Conservation (phyloP, 257 asterid species). For the Solanum sejunctum region DNA sequence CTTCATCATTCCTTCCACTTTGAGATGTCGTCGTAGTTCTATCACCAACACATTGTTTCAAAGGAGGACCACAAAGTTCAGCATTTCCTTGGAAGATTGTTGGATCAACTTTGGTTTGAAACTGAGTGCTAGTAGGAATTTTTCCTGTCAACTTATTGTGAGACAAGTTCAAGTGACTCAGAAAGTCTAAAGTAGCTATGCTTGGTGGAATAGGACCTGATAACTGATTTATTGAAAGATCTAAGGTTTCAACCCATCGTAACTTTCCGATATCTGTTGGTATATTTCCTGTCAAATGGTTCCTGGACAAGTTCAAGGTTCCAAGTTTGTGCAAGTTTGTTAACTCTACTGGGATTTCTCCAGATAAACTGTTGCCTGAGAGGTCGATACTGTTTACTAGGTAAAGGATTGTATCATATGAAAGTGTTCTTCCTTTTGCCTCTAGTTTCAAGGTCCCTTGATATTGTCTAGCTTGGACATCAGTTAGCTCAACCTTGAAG, state of each 20-base stretch:
- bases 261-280: constrained; percentile 10
- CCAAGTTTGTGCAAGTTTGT: constrained; percentile 11
- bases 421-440: constrained; percentile 14
- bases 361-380: constrained; percentile 16
- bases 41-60: background rate
- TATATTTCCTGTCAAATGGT: constrained; percentile 18
- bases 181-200: constrained; percentile 10
- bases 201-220: constrained; percentile 20
- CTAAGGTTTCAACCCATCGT: constrained; percentile 13
- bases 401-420: constrained; percentile 8
- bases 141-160: constrained; percentile 22
- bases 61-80: constrained; percentile 21
- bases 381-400: constrained; percentile 26
- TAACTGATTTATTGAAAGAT: constrained; percentile 13
- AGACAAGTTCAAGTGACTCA: constrained; percentile 24
- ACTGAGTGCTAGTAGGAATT: constrained; percentile 23
- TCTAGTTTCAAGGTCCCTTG: constrained; percentile 12
- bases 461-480: background rate
- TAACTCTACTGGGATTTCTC: constrained; percentile 16
- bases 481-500: constrained; percentile 8
- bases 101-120: constrained; percentile 14
- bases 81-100: constrained; percentile 16
- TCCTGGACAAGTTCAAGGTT: constrained; percentile 24
- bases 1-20: background rate
- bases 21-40: background rate